phyloP scores from a whole-genome alignment of 768 basidiomycete genomes.

The Aureoboletus auriporus region DNA sequence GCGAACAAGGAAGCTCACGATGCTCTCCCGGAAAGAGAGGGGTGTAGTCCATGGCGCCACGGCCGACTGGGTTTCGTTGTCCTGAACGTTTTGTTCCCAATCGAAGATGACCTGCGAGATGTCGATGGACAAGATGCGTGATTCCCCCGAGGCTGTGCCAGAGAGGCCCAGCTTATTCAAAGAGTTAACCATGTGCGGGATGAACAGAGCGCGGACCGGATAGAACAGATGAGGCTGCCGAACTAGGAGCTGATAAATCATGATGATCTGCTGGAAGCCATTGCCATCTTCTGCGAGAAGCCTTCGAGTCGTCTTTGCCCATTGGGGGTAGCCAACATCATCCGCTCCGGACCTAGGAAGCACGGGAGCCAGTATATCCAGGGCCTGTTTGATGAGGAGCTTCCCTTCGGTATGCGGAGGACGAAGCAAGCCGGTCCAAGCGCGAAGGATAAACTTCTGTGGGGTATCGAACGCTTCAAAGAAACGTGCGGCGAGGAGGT shows the following conservation, averaged over 20 bases:
- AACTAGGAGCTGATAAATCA: conserved; percentile 89
- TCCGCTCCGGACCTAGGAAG: conserved; percentile 66
- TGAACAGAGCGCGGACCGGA: conserved; percentile 86
- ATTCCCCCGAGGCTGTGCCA: conserved; percentile 65
- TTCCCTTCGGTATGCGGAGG: conserved; percentile 77
- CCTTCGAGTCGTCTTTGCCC: conserved; percentile 84
- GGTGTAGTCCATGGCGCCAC: conserved; percentile 65
- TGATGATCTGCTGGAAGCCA: conserved; percentile 61
- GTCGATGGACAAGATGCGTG: conserved; percentile 84
- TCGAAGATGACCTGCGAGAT: conserved; percentile 87
- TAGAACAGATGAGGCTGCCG: conserved; percentile 91
- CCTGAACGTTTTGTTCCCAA: conserved; percentile 76
- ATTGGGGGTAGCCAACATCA: conserved; percentile 56
- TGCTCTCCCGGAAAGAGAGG: conserved; percentile 76
- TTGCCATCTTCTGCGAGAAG: conserved; percentile 87
- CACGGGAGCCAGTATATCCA: conserved; percentile 81
- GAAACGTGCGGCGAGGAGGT: conserved; percentile 87
- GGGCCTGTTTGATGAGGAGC: conserved; percentile 73
- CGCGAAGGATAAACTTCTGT: conserved; percentile 83
- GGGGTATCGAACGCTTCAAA: conserved; percentile 87
- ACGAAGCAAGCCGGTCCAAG: conserved; percentile 87
- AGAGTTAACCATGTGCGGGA: conserved; percentile 90
- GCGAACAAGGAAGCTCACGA: conserved; percentile 94
- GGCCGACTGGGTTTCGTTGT: conserved; percentile 21
- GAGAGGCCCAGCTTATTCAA: conserved; percentile 85